Evolutionary conservation across 306 rosid species (phyloP).

Genomic region (Alnus glutinosa): DNA sequence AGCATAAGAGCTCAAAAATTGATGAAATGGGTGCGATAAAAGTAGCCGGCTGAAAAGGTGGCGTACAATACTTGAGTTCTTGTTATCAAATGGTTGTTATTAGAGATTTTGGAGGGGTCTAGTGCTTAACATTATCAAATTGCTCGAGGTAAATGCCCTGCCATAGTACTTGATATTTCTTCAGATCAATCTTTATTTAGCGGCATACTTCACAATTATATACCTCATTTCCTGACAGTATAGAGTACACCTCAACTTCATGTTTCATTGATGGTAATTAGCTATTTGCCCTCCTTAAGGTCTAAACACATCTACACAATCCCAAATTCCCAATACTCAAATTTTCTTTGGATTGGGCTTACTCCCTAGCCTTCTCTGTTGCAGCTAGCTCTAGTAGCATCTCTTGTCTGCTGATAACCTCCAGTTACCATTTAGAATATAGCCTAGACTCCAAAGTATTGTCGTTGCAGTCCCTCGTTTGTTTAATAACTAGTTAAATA

Average conservation of each 20-base stretch:
- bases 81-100: slow-evolving; percentile 65
- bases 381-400: background rate
- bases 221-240: background rate
- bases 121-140: slow-evolving; percentile 49
- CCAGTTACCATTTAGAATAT: background rate
- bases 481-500: background rate
- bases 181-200: background rate
- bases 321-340: background rate
- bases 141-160: slow-evolving; percentile 66
- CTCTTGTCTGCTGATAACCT: background rate
- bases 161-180: slow-evolving; percentile 16
- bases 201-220: background rate
- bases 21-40: slow-evolving; percentile 84
- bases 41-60: slow-evolving; percentile 77
- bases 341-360: background rate
- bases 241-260: background rate
- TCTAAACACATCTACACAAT: background rate
- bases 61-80: slow-evolving; percentile 46
- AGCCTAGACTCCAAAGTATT: background rate
- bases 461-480: background rate
- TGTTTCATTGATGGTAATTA: background rate
- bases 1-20: slow-evolving; percentile 90
- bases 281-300: background rate
- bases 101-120: slow-evolving; percentile 63
- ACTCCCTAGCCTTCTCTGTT: background rate